Evolutionary conservation across 257 asterid species (phyloP).

Genomic region (Coffea canephora): DNA sequence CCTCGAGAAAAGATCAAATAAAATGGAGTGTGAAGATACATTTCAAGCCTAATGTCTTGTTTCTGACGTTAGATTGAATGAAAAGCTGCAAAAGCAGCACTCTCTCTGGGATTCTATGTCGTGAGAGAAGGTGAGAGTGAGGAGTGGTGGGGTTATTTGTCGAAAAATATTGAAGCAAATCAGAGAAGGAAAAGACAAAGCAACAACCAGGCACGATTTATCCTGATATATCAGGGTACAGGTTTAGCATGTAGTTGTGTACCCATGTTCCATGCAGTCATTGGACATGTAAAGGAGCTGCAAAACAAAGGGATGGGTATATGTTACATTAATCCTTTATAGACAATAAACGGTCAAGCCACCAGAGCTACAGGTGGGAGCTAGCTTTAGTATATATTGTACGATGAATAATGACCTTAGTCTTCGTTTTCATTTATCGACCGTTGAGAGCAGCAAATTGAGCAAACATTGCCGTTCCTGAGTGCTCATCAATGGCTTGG

Average conservation of each 20-base stretch:
- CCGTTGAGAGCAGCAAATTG: conserved; percentile 73
- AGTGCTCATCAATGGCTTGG: conserved; percentile 57
- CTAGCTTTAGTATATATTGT: conserved; percentile 5
- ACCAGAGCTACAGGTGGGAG: neutral
- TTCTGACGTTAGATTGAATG: neutral
- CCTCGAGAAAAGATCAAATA: neutral
- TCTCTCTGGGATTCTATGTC: neutral
- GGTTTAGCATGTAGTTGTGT: neutral
- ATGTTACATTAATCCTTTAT: neutral
- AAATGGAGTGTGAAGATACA: neutral
- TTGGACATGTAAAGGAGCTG: neutral
- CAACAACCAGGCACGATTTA: neutral
- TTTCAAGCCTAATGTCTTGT: neutral
- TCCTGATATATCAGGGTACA: neutral
- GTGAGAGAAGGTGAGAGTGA: neutral
- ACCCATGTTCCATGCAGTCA: neutral
- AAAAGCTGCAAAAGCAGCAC: neutral
- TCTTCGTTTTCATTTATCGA: conserved; percentile 29
- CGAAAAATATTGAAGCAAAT: neutral
- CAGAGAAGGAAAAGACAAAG: neutral
- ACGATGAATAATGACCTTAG: neutral
- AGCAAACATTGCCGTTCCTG: conserved; percentile 77
- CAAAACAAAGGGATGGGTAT: neutral
- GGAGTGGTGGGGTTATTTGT: neutral
- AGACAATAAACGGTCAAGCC: neutral